Percentiles rank a stretch among this genome's conserved stretches.
Evolutionary conservation across 345 rosid genomes (phyloP).

Genomic region (Eucalyptus cloeziana): DNA sequence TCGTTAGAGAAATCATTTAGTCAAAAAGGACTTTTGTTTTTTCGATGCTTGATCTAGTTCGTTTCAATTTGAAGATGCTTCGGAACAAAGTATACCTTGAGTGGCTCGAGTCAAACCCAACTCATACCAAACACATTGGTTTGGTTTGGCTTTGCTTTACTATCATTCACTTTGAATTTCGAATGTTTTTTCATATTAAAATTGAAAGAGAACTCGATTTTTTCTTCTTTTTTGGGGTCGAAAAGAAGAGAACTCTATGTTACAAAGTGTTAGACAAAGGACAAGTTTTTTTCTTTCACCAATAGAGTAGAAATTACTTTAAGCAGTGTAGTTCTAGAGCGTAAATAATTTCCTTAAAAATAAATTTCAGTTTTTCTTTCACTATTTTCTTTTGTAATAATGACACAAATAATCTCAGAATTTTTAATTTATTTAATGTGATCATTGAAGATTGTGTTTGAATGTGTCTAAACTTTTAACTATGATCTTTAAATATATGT

Average conservation of each 20-base stretch:
- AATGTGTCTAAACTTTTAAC: too few relatives aligned
- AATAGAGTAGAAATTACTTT: background rate
- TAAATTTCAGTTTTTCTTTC: background rate
- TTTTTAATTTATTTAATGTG: too few relatives aligned
- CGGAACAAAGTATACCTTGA: rapidly evolving
- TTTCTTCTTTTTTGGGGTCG: too few relatives aligned
- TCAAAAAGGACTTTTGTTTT: background rate
- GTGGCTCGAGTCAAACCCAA: too few relatives aligned
- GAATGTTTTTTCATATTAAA: background rate
- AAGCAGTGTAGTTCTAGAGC: rapidly evolving
- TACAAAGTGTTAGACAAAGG: background rate
- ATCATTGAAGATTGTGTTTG: rapidly evolving
- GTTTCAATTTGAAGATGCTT: background rate
- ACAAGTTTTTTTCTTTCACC: background rate
- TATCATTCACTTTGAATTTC: background rate
- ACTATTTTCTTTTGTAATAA: too few relatives aligned
- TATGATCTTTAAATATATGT: rapidly evolving
- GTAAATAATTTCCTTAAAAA: background rate
- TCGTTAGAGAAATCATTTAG: background rate
- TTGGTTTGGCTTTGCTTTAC: background rate
- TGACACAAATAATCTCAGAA: rapidly evolving
- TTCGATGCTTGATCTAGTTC: background rate
- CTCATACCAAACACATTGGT: rapidly evolving
- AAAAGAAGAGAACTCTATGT: too few relatives aligned
- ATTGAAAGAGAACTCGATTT: background rate